Evolutionary conservation across 31 red algal genomes (phyloP).

Genomic region (Odonthalia washingtoniensis): DNA sequence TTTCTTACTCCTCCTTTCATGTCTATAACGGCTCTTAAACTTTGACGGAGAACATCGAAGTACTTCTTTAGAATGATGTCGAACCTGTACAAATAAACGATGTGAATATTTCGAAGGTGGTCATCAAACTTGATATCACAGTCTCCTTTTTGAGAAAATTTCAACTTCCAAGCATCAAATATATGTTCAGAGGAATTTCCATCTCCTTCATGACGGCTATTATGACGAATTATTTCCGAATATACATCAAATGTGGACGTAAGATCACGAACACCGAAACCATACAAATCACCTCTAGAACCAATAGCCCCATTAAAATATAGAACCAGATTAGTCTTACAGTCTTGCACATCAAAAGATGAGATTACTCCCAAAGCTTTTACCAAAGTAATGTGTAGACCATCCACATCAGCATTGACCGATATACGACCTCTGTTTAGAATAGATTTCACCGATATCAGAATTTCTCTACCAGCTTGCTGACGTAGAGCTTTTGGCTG

Average conservation of each 20-base stretch:
- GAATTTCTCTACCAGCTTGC: conserved; percentile 87
- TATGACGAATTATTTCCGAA: conserved; percentile 81
- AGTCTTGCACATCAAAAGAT: conserved; percentile 73
- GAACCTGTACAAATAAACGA: conserved; percentile 88
- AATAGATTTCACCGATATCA: conserved; percentile 78
- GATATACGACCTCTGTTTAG: conserved; percentile 60
- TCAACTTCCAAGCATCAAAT: conserved; percentile 79
- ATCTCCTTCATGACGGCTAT: conserved; percentile 16
- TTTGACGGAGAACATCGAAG: conserved; percentile 75
- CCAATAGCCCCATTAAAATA: conserved; percentile 59
- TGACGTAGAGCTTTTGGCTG: too few relatives aligned
- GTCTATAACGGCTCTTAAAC: conserved; percentile 72
- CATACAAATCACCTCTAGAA: conserved; percentile 72
- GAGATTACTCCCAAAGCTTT: conserved; percentile 81
- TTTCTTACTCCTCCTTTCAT: conserved; percentile 86
- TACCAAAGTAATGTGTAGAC: conserved; percentile 71
- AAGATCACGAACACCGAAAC: conserved; percentile 78
- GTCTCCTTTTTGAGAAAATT: conserved; percentile 47
- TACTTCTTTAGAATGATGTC: conserved; percentile 84
- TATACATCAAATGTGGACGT: conserved; percentile 83
- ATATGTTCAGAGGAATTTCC: neutral
- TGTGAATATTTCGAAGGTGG: conserved; percentile 69
- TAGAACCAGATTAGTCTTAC: conserved; percentile 62
- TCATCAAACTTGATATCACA: conserved; percentile 75
- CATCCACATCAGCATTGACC: conserved; percentile 74